phyloP scores from a whole-genome alignment of 768 basidiomycete species.

The Cystofilobasidium capitatum region DNA sequence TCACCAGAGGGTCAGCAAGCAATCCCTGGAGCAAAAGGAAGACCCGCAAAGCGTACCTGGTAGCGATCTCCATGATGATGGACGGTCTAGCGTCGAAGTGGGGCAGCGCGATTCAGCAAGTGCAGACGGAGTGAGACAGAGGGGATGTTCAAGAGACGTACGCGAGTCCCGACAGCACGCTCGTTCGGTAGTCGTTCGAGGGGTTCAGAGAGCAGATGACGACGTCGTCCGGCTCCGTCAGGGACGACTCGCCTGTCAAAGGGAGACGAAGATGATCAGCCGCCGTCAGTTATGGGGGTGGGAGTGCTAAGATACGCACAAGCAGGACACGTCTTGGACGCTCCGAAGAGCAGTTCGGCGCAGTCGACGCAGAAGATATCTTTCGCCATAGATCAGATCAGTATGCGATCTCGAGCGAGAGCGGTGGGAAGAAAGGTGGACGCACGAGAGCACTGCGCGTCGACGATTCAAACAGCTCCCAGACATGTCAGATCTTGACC shows the following conservation, averaged over 20 bases:
- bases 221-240: constrained; percentile 29
- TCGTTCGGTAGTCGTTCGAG: constrained; percentile 27
- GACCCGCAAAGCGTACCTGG: background rate
- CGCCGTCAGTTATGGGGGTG: constrained; percentile 3
- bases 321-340: constrained; percentile 29
- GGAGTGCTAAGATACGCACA: constrained; percentile 1
- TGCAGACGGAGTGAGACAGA: background rate
- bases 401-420: no score
- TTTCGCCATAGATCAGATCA: background rate
- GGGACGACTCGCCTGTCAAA: constrained; percentile 26
- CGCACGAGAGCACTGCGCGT: constrained; percentile 21
- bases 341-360: constrained; percentile 32
- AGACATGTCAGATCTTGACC: no score
- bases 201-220: constrained; percentile 29
- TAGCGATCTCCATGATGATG: constrained; percentile 25
- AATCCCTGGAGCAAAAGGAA: background rate
- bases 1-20: background rate
- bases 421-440: background rate
- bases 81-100: constrained; percentile 3
- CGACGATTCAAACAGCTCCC: no score
- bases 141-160: background rate
- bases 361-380: constrained; percentile 30
- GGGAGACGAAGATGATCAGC: background rate
- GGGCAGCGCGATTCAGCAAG: background rate
- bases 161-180: constrained; percentile 17